These are phyloP conservation scores for Deinandra increscens DNA, from an alignment of 129 eudicot genomes.

Conservation along the genomic window DNA sequence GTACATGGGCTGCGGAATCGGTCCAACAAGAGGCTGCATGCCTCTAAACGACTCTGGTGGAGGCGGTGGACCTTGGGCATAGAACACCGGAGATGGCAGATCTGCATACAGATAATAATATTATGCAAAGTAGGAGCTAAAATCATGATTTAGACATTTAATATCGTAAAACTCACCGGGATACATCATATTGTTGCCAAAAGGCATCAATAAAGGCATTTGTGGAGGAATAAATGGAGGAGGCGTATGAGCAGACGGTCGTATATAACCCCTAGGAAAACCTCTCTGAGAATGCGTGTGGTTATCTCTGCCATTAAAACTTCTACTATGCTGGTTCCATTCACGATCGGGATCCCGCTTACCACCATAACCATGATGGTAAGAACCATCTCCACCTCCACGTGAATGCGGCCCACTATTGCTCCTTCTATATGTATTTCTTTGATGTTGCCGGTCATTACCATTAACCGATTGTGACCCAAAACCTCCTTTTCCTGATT, in stretches of 20 bases:
- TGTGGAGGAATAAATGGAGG: constrained; percentile 50
- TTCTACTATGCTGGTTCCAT: constrained; percentile 55
- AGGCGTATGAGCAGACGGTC: constrained; percentile 46
- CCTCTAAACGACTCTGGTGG: constrained; percentile 49
- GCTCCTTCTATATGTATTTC: constrained; percentile 55
- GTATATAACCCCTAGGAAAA: constrained; percentile 48
- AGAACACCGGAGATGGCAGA: constrained; percentile 40
- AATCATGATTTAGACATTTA: constrained; percentile 6
- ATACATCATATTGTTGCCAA: constrained; percentile 47
- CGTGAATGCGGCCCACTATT: constrained; percentile 49
- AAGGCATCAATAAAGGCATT: constrained; percentile 42
- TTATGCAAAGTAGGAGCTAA: constrained; percentile 6
- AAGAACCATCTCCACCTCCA: constrained; percentile 73
- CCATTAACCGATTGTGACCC: constrained; percentile 50
- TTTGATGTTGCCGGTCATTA: constrained; percentile 55
- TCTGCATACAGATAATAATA: constrained; percentile 42
- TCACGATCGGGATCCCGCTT: constrained; percentile 85
- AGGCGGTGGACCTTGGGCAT: constrained; percentile 43
- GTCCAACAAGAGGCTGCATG: constrained; percentile 53
- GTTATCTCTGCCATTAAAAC: constrained; percentile 57
- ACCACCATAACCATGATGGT: constrained; percentile 56
- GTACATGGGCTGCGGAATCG: constrained; percentile 43
- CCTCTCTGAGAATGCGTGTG: constrained; percentile 53
- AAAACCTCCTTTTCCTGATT: constrained; percentile 51
- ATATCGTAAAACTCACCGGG: constrained; percentile 46